These are phyloP conservation scores for Suillus plorans DNA, from an alignment of 768 basidiomycete genomes.

Conservation along the genomic window DNA sequence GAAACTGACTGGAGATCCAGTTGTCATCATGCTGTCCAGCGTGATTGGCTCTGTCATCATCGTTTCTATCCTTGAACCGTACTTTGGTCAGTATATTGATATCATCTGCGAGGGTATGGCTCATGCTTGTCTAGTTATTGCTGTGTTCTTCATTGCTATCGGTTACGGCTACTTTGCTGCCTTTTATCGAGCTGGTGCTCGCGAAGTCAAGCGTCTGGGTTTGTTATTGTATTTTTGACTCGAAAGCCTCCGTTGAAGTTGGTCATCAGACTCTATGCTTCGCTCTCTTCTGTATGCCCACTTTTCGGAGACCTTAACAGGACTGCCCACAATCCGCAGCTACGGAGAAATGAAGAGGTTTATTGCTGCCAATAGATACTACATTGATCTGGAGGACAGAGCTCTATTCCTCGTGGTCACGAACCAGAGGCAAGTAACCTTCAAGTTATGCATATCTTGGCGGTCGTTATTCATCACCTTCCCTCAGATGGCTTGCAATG, in stretches of 20 bases:
- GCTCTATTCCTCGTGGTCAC: constrained; percentile 65
- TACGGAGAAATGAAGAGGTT: constrained; percentile 68
- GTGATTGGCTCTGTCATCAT: constrained; percentile 54
- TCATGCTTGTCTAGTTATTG: constrained; percentile 43
- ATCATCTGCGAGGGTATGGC: not conserved
- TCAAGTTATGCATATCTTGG: not conserved
- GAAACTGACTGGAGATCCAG: constrained; percentile 28
- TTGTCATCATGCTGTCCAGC: constrained; percentile 48
- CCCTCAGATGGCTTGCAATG: constrained; percentile 64
- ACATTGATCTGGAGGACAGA: constrained; percentile 74
- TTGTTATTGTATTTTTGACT: not conserved
- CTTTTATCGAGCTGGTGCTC: constrained; percentile 70
- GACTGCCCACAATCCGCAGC: constrained; percentile 68
- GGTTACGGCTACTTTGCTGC: constrained; percentile 65
- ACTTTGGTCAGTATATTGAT: constrained; percentile 48
- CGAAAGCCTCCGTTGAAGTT: not conserved
- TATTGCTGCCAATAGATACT: constrained; percentile 59
- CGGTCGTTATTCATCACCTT: not conserved
- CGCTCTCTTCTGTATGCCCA: constrained; percentile 76
- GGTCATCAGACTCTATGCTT: constrained; percentile 57
- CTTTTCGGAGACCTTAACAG: constrained; percentile 75
- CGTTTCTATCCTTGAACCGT: constrained; percentile 57
- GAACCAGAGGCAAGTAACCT: constrained; percentile 52
- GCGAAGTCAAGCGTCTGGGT: constrained; percentile 67
- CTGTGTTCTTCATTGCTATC: constrained; percentile 49